Evolutionary conservation across 2,329 filamentous ascomycete species (phyloP), one percentile per base, ranked within the genome.

Genomic region (Ascochyta lentis): DNA sequence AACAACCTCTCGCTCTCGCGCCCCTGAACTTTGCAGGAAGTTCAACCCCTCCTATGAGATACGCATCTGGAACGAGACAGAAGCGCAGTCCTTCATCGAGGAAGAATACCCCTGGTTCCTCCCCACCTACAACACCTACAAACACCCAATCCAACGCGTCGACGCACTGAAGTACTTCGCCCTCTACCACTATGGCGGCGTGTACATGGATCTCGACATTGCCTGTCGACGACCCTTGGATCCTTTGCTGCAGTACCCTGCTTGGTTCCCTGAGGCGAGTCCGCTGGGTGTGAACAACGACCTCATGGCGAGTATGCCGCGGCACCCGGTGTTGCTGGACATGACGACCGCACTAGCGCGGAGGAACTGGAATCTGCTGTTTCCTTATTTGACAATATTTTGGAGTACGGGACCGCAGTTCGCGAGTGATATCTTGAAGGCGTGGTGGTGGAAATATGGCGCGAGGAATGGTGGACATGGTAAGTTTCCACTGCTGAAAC

Each of bases 331-430:
- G 9, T 8, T 67, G 13, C 34, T 56, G 38, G 46, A 51, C 23
- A 70, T 71, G 67, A 57, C 64, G 2, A 43, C 39, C 15, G 43
- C 42, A 1, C 38, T 62, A 5, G 16, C 29, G 2, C 23, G 42
- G 3, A 56, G 66, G n/a, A 61, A 68, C 33, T 38, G 40, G 39
- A 63, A 66, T 29, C 49, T 64, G 27, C 8, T 64, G 6, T 69
- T 65, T 26, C 64, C 68, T 1, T 72, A 70, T 42, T 37, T 72
- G 8, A 72, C 69, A 0, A 66, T 73, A 10, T 70, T 70, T 43
- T 71, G 64, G 63, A 66, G 56, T 26, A 73, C 70, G 1, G 69
- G 69, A 3, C 70, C 69, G 6, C 66, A 69, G 19, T 72, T 70
- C 19, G 56, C 55, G 0, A 65, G 63, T 23, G 61, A 68, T n/a